Evolutionary conservation across 495 filamentous ascomycete species (phyloP).

Genomic region (Bombardia bombarda): DNA sequence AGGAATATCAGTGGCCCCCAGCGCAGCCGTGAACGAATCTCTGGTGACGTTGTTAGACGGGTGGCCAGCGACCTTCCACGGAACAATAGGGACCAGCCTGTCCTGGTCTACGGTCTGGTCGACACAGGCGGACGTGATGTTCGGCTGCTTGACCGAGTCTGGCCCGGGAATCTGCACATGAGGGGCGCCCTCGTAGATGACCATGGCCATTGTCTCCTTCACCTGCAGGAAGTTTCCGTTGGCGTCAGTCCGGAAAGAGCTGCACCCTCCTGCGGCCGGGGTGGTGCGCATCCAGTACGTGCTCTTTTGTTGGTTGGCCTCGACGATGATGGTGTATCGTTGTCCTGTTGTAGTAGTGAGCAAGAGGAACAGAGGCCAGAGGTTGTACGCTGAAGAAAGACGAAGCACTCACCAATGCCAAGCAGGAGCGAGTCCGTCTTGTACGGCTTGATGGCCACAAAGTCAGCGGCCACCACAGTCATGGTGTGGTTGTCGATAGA

Average conservation of each 20-base stretch:
- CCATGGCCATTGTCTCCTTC: slow-evolving; percentile 9
- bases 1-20: neutral
- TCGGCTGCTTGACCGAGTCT: neutral
- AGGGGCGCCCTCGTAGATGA: slow-evolving; percentile 1
- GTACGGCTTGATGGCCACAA: too few species aligned
- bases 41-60: slow-evolving; percentile 2
- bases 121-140: slow-evolving; percentile 1
- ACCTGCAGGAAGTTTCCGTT: slow-evolving; percentile 10
- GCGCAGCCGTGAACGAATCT: slow-evolving; percentile 1
- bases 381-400: too few species aligned
- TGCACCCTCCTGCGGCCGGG: neutral
- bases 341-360: too few species aligned
- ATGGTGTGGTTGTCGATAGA: too few species aligned
- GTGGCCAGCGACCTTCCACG: slow-evolving; percentile 1
- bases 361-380: slow-evolving; percentile 21
- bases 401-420: too few species aligned
- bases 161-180: neutral
- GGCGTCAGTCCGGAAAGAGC: neutral
- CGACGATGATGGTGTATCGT: slow-evolving; percentile 56
- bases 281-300: slow-evolving; percentile 9
- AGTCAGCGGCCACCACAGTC: too few species aligned
- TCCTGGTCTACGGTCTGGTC: slow-evolving; percentile 3
- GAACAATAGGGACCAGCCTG: slow-evolving; percentile 2
- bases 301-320: slow-evolving; percentile 30
- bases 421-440: too few species aligned